These are phyloP conservation scores for Onygenales sp. DNA, from an alignment of 2,329 filamentous ascomycete genomes.

Conservation along the genomic window DNA sequence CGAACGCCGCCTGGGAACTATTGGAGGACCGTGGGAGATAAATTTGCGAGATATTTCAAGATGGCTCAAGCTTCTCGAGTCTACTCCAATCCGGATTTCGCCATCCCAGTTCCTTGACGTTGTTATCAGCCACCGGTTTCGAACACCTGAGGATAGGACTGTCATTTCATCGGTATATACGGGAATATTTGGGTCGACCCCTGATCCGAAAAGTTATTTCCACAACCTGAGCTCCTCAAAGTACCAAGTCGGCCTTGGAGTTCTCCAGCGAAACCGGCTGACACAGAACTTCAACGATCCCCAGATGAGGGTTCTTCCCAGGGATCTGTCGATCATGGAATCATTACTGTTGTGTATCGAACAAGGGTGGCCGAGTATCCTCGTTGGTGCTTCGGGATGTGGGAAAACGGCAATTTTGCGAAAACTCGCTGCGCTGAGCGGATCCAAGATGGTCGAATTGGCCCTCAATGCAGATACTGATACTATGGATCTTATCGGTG, in stretches of 20 bases:
- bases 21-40: slow-evolving; percentile 84
- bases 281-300: slow-evolving; percentile 27
- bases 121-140: slow-evolving; percentile 80
- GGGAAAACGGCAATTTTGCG: slow-evolving; percentile 78
- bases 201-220: slow-evolving; percentile 53
- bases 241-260: slow-evolving; percentile 73
- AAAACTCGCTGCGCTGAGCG: slow-evolving; percentile 69
- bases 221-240: slow-evolving; percentile 57
- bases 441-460: slow-evolving; percentile 69
- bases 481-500: slow-evolving; percentile 92
- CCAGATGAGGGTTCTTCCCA: slow-evolving; percentile 25
- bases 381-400: slow-evolving; percentile 74
- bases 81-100: slow-evolving; percentile 50
- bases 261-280: slow-evolving; percentile 51
- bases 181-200: slow-evolving; percentile 47
- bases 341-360: slow-evolving; percentile 80
- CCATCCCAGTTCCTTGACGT: slow-evolving; percentile 70
- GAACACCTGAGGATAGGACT: slow-evolving; percentile 57
- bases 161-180: slow-evolving; percentile 59
- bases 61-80: slow-evolving; percentile 68
- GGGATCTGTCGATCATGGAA: slow-evolving; percentile 62
- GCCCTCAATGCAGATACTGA: slow-evolving; percentile 92
- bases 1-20: slow-evolving; percentile 42
- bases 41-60: slow-evolving; percentile 84
- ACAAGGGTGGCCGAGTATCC: slow-evolving; percentile 77